These are phyloP conservation scores for Yamadazyma phyllophila DNA, from an alignment of 805 yeast species.

Conservation along the genomic window DNA sequence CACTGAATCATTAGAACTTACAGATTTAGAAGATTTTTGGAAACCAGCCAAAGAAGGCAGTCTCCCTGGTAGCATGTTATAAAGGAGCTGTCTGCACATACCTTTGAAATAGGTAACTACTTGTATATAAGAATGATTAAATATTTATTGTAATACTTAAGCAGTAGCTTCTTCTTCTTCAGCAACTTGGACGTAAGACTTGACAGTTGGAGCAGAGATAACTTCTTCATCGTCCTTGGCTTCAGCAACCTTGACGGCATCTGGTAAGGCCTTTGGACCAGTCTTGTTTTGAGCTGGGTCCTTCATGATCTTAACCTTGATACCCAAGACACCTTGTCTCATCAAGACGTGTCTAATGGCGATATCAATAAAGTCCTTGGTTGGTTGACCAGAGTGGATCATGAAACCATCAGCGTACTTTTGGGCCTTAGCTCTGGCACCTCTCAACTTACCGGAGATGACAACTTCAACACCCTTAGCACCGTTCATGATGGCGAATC, in stretches of 20 bases:
- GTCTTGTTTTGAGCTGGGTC: conserved; percentile 86
- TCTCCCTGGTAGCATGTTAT: background rate
- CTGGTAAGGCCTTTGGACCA: conserved; percentile 94
- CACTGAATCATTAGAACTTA: background rate
- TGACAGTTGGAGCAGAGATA: conserved; percentile 77
- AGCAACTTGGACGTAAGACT: conserved; percentile 56
- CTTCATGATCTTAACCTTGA: conserved; percentile 99
- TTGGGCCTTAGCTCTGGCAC: conserved; percentile 99
- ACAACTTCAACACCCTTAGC: conserved; percentile 99
- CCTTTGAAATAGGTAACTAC: background rate
- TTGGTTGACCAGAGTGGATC: conserved; percentile 99
- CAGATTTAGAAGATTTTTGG: conserved; percentile 3
- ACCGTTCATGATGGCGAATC: conserved; percentile 99
- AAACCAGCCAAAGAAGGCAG: background rate
- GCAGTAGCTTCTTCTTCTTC: conserved; percentile 20
- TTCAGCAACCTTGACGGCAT: conserved; percentile 86
- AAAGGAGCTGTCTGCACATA: no score
- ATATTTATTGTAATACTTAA: conserved; percentile 2
- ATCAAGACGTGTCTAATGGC: conserved; percentile 99
- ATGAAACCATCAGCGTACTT: conserved; percentile 99
- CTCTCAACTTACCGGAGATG: conserved; percentile 99
- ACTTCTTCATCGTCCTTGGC: conserved; percentile 89
- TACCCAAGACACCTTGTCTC: conserved; percentile 99
- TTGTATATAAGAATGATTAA: background rate
- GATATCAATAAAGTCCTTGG: conserved; percentile 94